Base-by-base conservation (phyloP, 192 early-diverging fungal genomes). In the Coemansia erecta region DNA sequence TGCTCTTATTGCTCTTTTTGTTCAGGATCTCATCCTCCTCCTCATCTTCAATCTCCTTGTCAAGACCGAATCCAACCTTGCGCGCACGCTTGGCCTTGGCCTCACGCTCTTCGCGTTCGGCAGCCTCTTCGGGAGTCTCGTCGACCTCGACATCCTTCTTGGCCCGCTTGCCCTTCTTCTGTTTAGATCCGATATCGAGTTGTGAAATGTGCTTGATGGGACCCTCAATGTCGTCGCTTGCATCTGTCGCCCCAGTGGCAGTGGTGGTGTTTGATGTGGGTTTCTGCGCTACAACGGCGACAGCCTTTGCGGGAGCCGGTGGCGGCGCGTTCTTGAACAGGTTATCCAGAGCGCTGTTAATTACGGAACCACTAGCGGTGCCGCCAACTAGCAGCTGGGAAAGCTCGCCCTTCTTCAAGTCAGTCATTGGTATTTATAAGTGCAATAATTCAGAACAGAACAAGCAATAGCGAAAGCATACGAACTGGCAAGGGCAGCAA, bases 271-370 rank as follows among this genome's bases (percentile, higher is more conserved):
- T n/a, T n/a, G n/a, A n/a, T n/a, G n/a, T n/a, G n/a, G n/a, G n/a
- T n/a, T n/a, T n/a, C n/a, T n/a, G n/a, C n/a, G n/a, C n/a, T n/a
- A n/a, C n/a, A n/a, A n/a, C n/a, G n/a, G n/a, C n/a, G n/a, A n/a
- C n/a, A n/a, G 45, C 60, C 64, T 55, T 63, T 4, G 45, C 56
- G 23, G 73, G 60, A 3, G 54, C 68, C 21, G 35, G 60, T 8
- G 73, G 60, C 7, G 73, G 73, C 8, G 68, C 73, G 53, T 83
- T 84, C 52, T 86, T 85, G 65, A 89, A 88, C 52, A 88, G 73
- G 31, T 81, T 70, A 53, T 88, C 86, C 4, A 88, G 53, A 9
- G 72, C 64, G 51, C 60, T 79, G 63, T 84, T 70, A 52, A 87
- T 65, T 14, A 65, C 31, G 44, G 70, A 72, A 4, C 60, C 58